Evolutionary conservation across 345 rosid species (phyloP).

Genomic region (Melaleuca alternifolia): DNA sequence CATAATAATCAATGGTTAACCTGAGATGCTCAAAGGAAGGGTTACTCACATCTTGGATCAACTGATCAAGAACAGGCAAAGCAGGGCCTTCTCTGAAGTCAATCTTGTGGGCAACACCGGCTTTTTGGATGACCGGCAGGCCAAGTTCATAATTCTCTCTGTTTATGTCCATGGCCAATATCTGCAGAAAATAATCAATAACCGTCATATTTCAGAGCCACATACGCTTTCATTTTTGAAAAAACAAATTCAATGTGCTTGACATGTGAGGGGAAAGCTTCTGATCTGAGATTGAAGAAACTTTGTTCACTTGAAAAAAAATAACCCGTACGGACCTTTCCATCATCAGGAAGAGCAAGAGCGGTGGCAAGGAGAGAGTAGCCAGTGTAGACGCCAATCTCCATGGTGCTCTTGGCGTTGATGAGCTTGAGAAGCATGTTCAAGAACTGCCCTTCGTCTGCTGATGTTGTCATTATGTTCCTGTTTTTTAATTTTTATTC

Average conservation of each 20-base stretch:
- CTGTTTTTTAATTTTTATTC: conserved; percentile 19
- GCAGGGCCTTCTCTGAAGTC: conserved; percentile 98
- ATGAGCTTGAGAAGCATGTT: conserved; percentile 88
- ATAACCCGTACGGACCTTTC: conserved; percentile 33
- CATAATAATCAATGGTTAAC: not conserved
- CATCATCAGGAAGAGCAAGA: conserved; percentile 91
- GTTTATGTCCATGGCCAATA: conserved; percentile 93
- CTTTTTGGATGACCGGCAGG: conserved; percentile 75
- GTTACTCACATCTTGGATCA: conserved; percentile 73
- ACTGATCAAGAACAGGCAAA: conserved; percentile 72
- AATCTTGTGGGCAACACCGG: conserved; percentile 92
- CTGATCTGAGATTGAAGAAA: not conserved
- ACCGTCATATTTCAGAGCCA: not conserved
- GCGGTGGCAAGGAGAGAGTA: conserved; percentile 97
- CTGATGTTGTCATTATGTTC: conserved; percentile 97
- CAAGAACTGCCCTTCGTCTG: conserved; percentile 94
- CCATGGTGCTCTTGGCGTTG: conserved; percentile 99
- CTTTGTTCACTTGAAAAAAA: not conserved
- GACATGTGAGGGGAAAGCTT: not conserved
- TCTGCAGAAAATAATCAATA: conserved; percentile 23
- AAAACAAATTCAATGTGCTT: not conserved
- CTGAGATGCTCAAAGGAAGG: not conserved
- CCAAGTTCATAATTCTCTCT: conserved; percentile 86
- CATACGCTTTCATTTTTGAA: not conserved
- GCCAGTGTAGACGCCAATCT: conserved; percentile 98